These are phyloP conservation scores for Dictyostelium firmibasis DNA, from an alignment of 78 protist genomes.

Conservation along the genomic window DNA sequence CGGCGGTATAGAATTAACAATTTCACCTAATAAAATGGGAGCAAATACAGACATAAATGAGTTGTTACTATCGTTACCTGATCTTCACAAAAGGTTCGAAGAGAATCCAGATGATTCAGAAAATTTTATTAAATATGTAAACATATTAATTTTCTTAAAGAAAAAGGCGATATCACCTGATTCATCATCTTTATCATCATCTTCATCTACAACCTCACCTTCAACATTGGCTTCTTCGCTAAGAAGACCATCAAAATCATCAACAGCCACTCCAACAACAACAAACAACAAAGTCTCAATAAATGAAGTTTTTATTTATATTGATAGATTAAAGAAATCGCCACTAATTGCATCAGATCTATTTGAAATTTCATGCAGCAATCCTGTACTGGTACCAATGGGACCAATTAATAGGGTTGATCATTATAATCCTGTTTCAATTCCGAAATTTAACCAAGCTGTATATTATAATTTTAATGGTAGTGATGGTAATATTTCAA, in stretches of 20 bases:
- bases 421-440: slow-evolving; percentile 55
- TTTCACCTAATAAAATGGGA: background rate
- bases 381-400: background rate
- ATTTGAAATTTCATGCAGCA: slow-evolving; percentile 31
- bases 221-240: background rate
- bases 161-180: background rate
- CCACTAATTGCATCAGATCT: slow-evolving; percentile 21
- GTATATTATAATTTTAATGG: slow-evolving; percentile 16
- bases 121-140: slow-evolving; percentile 39
- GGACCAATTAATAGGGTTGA: slow-evolving; percentile 1
- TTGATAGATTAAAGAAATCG: slow-evolving; percentile 48
- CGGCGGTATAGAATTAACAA: background rate
- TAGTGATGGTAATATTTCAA: background rate
- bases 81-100: slow-evolving; percentile 7
- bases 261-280: background rate
- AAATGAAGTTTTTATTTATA: slow-evolving; percentile 2
- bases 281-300: background rate
- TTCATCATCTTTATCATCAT: background rate
- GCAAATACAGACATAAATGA: background rate
- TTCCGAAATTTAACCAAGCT: slow-evolving; percentile 24
- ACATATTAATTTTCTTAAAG: background rate
- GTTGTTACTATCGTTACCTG: background rate
- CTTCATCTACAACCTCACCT: background rate
- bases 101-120: slow-evolving; percentile 4
- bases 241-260: background rate